phyloP scores from a whole-genome alignment of 2,329 filamentous ascomycete species.

The Drechslerella dactyloides region DNA sequence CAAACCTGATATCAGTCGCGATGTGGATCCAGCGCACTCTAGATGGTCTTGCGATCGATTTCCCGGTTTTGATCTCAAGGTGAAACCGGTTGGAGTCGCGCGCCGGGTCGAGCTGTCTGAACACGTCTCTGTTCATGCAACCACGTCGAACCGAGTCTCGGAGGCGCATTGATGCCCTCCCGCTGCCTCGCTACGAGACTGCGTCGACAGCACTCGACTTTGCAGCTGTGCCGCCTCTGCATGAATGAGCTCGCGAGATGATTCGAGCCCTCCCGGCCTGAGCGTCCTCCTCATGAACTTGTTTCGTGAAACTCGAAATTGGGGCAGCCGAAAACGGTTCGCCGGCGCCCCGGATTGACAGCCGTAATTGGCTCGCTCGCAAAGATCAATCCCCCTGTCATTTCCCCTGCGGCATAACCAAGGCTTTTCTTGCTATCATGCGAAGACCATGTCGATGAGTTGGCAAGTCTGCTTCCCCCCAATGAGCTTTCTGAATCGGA shows the following conservation, averaged over 20 bases:
- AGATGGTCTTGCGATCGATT: slow-evolving; percentile 3
- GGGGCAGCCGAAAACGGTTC: slow-evolving; percentile 34
- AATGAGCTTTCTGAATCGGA: slow-evolving; percentile 17
- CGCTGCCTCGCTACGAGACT: slow-evolving; percentile 15
- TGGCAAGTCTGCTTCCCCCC: slow-evolving; percentile 31
- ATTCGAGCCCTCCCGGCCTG: slow-evolving; percentile 29
- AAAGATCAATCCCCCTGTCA: slow-evolving; percentile 23
- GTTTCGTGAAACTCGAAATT: slow-evolving; percentile 38
- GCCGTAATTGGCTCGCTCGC: slow-evolving; percentile 43
- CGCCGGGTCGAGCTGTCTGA: slow-evolving; percentile 1
- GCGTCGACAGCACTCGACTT: not conserved
- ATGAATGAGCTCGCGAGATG: slow-evolving; percentile 22
- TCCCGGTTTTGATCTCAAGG: slow-evolving; percentile 2
- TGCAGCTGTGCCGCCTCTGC: slow-evolving; percentile 34
- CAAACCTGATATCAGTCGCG: not conserved
- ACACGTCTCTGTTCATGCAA: slow-evolving; percentile 33
- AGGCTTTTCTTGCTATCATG: slow-evolving; percentile 22
- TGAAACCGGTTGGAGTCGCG: slow-evolving; percentile 17
- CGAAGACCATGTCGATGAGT: slow-evolving; percentile 50
- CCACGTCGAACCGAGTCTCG: slow-evolving; percentile 10
- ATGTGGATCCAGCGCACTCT: slow-evolving; percentile 12
- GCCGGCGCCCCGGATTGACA: slow-evolving; percentile 24
- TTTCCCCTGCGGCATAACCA: slow-evolving; percentile 35
- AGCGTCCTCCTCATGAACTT: slow-evolving; percentile 8
- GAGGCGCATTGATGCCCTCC: slow-evolving; percentile 45